Evolutionary conservation across 2,329 filamentous ascomycete species (phyloP).

Genomic region (Cladosporium sp.): DNA sequence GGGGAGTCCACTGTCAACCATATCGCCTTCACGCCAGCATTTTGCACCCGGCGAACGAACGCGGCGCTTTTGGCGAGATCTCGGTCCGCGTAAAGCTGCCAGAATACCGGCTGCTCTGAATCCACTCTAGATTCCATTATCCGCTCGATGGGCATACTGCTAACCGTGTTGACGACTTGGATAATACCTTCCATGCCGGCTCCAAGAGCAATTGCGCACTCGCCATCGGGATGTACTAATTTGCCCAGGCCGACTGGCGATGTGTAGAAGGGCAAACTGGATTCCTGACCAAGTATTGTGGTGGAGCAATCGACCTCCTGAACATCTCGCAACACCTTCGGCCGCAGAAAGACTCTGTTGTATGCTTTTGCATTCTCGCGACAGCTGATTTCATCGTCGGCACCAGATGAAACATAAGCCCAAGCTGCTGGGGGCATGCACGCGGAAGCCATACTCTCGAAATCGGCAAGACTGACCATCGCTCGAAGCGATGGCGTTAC

Average conservation of each 20-base stretch:
- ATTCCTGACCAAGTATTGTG: conserved; percentile 34
- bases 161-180: conserved; percentile 35
- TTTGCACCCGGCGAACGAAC: conserved; percentile 51
- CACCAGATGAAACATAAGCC: conserved; percentile 51
- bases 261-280: conserved; percentile 39
- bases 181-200: conserved; percentile 32
- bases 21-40: conserved; percentile 54
- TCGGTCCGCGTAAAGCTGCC: conserved; percentile 59
- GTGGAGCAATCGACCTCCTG: conserved; percentile 36
- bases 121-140: conserved; percentile 33
- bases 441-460: conserved; percentile 36
- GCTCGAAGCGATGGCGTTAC: not conserved
- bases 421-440: conserved; percentile 41
- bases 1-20: conserved; percentile 63
- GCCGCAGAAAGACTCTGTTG: conserved; percentile 47
- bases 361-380: conserved; percentile 44
- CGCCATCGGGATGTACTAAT: conserved; percentile 38
- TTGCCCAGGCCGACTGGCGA: conserved; percentile 38
- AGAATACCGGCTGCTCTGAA: conserved; percentile 47
- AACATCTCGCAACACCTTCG: conserved; percentile 47
- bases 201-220: conserved; percentile 35
- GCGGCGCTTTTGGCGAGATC: conserved; percentile 45
- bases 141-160: conserved; percentile 33
- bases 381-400: conserved; percentile 50
- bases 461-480: not conserved